Evolutionary conservation across 179 eudicot species (phyloP).

Genomic region (Drosera spatulata): DNA sequence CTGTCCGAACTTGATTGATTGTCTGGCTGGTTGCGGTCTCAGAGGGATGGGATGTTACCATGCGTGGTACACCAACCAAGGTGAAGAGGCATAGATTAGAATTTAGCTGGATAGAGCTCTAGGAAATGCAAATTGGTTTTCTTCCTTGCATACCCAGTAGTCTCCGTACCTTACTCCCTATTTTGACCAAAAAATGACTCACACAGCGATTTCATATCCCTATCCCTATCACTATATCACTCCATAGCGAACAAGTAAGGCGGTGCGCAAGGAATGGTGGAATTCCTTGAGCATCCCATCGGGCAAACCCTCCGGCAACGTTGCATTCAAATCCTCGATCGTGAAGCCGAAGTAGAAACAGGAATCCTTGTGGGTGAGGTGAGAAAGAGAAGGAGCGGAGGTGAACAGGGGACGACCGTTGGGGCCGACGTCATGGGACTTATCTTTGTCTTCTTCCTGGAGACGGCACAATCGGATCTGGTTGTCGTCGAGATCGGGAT

Average conservation of each 20-base stretch:
- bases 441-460: constrained; percentile 48
- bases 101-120: too few relatives aligned
- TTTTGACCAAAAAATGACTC: too few relatives aligned
- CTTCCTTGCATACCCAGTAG: too few relatives aligned
- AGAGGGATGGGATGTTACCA: too few relatives aligned
- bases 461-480: constrained; percentile 28
- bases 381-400: constrained; percentile 32
- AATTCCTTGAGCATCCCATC: constrained; percentile 76
- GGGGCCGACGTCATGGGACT: constrained; percentile 69
- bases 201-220: too few relatives aligned
- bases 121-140: too few relatives aligned
- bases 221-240: too few relatives aligned
- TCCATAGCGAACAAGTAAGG: constrained; percentile 65
- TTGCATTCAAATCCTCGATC: constrained; percentile 44
- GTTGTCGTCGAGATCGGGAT: constrained; percentile 25
- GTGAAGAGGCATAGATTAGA: too few relatives aligned
- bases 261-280: constrained; percentile 53
- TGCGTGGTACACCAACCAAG: too few relatives aligned
- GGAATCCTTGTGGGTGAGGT: constrained; percentile 35
- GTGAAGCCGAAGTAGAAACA: constrained; percentile 56
- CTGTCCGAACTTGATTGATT: too few relatives aligned
- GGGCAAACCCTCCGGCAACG: constrained; percentile 78
- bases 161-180: too few relatives aligned
- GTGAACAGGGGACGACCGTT: constrained; percentile 65
- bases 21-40: too few relatives aligned